Base-by-base conservation (phyloP, 2,329 filamentous ascomycete species). In the Alternaria panax region DNA sequence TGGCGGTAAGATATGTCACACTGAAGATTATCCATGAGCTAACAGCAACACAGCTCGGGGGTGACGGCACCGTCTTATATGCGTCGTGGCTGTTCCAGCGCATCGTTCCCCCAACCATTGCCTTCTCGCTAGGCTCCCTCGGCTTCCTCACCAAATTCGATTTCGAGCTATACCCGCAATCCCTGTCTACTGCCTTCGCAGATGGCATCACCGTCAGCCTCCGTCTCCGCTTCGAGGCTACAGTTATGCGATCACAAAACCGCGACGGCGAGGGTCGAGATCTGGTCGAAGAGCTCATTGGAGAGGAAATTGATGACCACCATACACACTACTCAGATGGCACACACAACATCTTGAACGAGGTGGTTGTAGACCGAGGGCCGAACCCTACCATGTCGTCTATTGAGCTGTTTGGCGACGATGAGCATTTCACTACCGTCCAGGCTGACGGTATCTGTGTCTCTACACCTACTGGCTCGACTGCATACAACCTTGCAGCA, bases 141-240 rank as follows among this genome's bases (percentile, higher is more conserved):
- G 95, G 95, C 0, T 99, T 99, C 74, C 81, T 99, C 66, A 98
- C 95, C 25, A 97, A 97, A 74, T 98, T 98, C 75, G 93, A 98
- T 77, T 99, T 93, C 77, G 87, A 88, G 14, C 82, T 90, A 5
- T 92, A 92, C 67, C 82, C 86, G 62, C 79, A 84, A 14, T 96
- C 87, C 2, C 83, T 97, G 30, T 86, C 84, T 3, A 86, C 84
- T 43, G 89, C 91, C 0, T 95, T 97, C 67, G 83, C 82, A 40
- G 89, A 96, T 59, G 95, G 95, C 7, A 90, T 98, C 20, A 95
- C 91, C 0, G 92, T 98, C 18, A 96, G 92, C 70, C 80, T 99
- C 62, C 86, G 95, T 42, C 80, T 98, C 60, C 87, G 95, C 38
- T 97, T 99, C 70, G 95, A 98, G 79, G 93, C 91, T 27, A 97